A percentile compares a stretch with the other conserved stretches of the same genome.
These are phyloP conservation scores for Dioszegia hungarica DNA, from an alignment of 768 basidiomycete species.

Conservation along the genomic window DNA sequence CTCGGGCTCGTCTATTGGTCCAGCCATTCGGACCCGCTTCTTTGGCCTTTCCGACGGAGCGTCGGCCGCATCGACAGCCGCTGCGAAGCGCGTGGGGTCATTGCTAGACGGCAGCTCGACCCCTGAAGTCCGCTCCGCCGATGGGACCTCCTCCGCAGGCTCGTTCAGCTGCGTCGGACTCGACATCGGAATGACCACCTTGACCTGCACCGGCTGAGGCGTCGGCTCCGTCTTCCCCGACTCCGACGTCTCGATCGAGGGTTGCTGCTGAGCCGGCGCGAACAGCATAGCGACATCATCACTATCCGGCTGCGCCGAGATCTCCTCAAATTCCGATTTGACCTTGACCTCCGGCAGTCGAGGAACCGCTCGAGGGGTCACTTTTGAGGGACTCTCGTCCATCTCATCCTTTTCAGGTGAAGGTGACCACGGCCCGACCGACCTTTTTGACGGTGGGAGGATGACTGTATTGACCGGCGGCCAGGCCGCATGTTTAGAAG, in stretches of 20 bases:
- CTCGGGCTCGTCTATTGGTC: slow-evolving; percentile 11
- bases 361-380: slow-evolving; percentile 3
- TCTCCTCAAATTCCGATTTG: slow-evolving; percentile 4
- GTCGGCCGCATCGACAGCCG: neutral
- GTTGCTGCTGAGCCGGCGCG: neutral
- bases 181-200: neutral
- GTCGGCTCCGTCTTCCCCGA: neutral
- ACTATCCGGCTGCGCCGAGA: neutral
- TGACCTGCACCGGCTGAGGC: neutral
- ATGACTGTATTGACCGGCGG: slow-evolving; percentile 23
- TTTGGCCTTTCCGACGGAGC: slow-evolving; percentile 7
- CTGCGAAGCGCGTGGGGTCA: neutral
- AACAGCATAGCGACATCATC: neutral
- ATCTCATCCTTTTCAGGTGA: slow-evolving; percentile 19
- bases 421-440: slow-evolving; percentile 21
- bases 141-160: neutral
- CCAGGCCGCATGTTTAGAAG: slow-evolving; percentile 12
- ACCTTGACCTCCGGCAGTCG: slow-evolving; percentile 5
- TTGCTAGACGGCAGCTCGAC: neutral
- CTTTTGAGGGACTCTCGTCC: slow-evolving; percentile 8
- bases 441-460: slow-evolving; percentile 22
- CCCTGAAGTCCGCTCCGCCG: neutral
- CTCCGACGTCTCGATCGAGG: neutral
- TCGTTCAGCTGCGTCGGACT: slow-evolving; percentile 8
- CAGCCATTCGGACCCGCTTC: slow-evolving; percentile 36